Percentiles rank a stretch among this genome's conserved stretches.
Conservation (phyloP, 768 basidiomycete genomes). For the Fomitopsis serialis region DNA sequence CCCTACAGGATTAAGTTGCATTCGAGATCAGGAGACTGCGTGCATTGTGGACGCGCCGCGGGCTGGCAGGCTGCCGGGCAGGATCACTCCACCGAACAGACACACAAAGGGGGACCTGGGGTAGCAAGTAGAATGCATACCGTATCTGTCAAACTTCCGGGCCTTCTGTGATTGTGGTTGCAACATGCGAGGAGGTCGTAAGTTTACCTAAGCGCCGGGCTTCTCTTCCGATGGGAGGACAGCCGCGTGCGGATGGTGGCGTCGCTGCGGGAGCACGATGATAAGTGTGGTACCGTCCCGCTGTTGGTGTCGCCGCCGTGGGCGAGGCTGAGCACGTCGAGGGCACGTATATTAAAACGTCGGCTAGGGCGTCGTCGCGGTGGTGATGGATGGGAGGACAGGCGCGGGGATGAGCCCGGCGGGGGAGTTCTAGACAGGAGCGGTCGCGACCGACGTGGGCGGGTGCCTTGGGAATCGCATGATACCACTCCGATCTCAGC, state of each 20-base stretch:
- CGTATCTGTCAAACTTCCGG: not conserved
- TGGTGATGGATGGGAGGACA: not conserved
- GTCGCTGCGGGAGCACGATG: not conserved
- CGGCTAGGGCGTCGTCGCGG: constrained; percentile 7
- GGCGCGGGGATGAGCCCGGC: not conserved
- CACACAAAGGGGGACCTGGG: not conserved
- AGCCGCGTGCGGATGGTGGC: not conserved
- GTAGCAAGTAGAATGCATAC: not conserved
- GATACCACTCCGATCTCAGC: constrained; percentile 19
- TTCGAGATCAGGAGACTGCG: no score
- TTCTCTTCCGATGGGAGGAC: constrained; percentile 2
- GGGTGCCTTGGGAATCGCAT: constrained; percentile 16
- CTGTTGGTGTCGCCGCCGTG: no score
- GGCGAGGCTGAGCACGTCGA: not conserved
- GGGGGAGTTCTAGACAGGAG: not conserved
- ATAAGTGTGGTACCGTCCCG: no score
- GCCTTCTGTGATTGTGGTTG: constrained; percentile 1
- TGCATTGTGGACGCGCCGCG: no score
- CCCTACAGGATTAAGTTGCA: no score
- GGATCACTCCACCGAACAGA: not conserved
- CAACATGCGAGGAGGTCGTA: constrained; percentile 9
- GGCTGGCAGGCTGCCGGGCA: not conserved
- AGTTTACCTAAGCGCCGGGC: constrained; percentile 19
- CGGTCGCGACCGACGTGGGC: constrained; percentile 2
- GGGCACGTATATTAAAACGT: no score